A percentile compares a stretch with the other conserved stretches of the same genome.
These are phyloP conservation scores for Chaetomidium leptoderma DNA, from an alignment of 495 filamentous ascomycete genomes.

Conservation along the genomic window DNA sequence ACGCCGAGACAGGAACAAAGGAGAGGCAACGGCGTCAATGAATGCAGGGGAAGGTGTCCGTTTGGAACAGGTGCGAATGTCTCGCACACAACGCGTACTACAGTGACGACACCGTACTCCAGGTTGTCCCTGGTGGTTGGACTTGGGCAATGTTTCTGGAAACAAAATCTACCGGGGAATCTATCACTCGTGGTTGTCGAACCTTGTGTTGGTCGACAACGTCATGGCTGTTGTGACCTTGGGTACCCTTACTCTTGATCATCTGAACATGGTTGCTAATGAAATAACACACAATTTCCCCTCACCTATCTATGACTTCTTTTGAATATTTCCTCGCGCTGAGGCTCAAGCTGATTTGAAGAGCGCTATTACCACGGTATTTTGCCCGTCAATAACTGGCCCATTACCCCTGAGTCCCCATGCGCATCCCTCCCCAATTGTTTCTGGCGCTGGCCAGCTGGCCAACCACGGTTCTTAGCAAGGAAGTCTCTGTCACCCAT, in stretches of 20 bases:
- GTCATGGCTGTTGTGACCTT: constrained; percentile 24
- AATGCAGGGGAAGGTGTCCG: not conserved
- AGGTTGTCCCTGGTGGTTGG: not conserved
- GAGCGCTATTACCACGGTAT: not conserved
- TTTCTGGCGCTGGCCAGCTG: constrained; percentile 25
- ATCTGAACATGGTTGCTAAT: not conserved
- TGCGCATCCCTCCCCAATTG: constrained; percentile 16
- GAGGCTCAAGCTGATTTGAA: not conserved
- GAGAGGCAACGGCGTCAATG: not conserved
- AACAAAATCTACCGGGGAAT: constrained; percentile 10
- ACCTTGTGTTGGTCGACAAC: constrained; percentile 11
- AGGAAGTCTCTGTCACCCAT: constrained; percentile 22
- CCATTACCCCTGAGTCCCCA: constrained; percentile 10
- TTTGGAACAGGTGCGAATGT: not conserved
- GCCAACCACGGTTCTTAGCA: constrained; percentile 9
- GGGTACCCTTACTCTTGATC: constrained; percentile 24
- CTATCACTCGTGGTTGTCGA: not conserved
- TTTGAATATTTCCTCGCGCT: not conserved
- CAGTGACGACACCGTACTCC: constrained; percentile 9
- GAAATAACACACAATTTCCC: constrained; percentile 16
- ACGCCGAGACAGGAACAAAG: not conserved
- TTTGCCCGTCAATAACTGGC: constrained; percentile 8
- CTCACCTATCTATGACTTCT: no score
- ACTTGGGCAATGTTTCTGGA: not conserved
- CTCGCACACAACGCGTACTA: not conserved